These are phyloP conservation scores for Rhynchosporium agropyri DNA, from an alignment of 2,329 filamentous ascomycete genomes.

Conservation along the genomic window DNA sequence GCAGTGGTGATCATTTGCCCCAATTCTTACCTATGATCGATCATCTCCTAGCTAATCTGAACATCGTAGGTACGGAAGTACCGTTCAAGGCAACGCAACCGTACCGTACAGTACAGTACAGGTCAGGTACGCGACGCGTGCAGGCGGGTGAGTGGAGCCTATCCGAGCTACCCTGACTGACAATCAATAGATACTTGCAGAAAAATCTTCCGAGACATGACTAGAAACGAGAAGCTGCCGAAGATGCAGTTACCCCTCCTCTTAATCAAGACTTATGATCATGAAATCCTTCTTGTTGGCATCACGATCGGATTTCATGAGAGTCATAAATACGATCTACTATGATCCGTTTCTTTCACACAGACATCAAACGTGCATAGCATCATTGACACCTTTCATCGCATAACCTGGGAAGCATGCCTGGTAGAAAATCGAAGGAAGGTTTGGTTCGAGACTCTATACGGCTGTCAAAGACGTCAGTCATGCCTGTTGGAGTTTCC, in stretches of 20 bases:
- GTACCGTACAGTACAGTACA: too few relatives aligned
- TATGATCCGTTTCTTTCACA: constrained; percentile 18
- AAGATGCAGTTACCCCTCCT: background rate
- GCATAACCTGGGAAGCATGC: background rate
- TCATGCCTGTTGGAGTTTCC: background rate
- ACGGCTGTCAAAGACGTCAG: constrained; percentile 14
- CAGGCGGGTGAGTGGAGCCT: background rate
- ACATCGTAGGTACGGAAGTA: too few relatives aligned
- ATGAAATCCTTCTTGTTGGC: background rate
- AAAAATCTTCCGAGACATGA: constrained; percentile 9
- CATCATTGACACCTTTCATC: constrained; percentile 16
- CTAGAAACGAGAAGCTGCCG: constrained; percentile 1
- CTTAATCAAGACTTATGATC: background rate
- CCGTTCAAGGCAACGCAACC: background rate
- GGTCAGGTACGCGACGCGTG: background rate
- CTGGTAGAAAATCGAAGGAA: background rate
- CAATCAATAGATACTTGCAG: constrained; percentile 1
- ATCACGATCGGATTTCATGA: background rate
- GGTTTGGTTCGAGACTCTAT: background rate
- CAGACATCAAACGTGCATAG: constrained; percentile 29
- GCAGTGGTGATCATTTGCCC: too few relatives aligned
- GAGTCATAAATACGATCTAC: constrained; percentile 22
- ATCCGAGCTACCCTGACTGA: constrained; percentile 3
- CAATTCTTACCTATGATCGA: too few relatives aligned
- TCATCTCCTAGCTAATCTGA: background rate